A percentile compares a stretch with the other conserved stretches of the same genome.
Evolutionary conservation across 495 filamentous ascomycete species (phyloP).

Genomic region (Podospora conica): DNA sequence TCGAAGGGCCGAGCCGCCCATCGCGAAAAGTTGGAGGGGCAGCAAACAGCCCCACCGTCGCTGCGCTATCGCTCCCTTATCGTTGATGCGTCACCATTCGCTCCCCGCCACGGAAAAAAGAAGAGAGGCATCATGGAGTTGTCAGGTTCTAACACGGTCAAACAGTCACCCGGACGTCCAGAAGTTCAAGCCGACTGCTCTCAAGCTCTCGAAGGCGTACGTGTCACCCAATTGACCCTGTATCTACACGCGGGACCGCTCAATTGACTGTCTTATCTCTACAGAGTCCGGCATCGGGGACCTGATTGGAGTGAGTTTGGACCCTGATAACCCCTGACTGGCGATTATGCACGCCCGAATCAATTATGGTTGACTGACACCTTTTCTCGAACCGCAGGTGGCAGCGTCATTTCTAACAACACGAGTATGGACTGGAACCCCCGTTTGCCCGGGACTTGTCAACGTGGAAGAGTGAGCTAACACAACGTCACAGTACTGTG

Average conservation of each 20-base stretch:
- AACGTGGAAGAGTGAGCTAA: conserved; percentile 16
- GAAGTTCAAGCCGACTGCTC: conserved; percentile 92
- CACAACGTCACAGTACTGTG: conserved; percentile 64
- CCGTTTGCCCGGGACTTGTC: conserved; percentile 15
- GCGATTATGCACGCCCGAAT: conserved; percentile 16
- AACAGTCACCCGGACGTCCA: conserved; percentile 88
- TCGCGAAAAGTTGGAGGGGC: neutral
- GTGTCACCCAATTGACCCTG: conserved; percentile 27
- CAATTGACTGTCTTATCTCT: conserved; percentile 38
- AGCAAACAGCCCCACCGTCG: neutral
- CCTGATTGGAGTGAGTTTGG: conserved; percentile 91
- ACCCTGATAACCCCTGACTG: conserved; percentile 16
- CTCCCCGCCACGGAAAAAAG: conserved; percentile 3
- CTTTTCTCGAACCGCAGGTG: conserved; percentile 49
- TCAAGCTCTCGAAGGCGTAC: conserved; percentile 94
- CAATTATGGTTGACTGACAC: conserved; percentile 15
- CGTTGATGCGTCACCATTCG: conserved; percentile 4
- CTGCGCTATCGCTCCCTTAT: conserved; percentile 8
- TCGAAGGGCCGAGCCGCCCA: conserved; percentile 7
- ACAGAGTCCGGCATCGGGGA: conserved; percentile 87
- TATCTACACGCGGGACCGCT: conserved; percentile 16
- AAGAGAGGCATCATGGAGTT: neutral
- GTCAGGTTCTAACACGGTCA: conserved; percentile 1
- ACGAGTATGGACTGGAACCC: conserved; percentile 59
- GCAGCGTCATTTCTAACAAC: conserved; percentile 79